Percentiles rank a stretch among this genome's conserved stretches.
These are phyloP conservation scores for Moricandia moricandioides DNA, from an alignment of 345 rosid species.

Conservation along the genomic window DNA sequence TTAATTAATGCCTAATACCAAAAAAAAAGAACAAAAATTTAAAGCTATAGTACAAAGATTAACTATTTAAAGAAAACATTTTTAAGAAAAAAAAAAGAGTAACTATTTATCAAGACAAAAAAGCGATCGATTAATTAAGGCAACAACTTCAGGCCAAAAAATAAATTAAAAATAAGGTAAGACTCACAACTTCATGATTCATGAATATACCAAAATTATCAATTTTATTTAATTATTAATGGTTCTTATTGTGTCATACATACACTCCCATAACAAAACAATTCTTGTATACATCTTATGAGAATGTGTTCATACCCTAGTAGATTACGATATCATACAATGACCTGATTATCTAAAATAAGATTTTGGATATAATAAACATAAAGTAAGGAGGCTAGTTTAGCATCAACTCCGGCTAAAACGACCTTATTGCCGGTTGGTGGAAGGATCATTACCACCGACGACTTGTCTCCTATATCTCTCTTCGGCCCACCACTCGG, in stretches of 20 bases:
- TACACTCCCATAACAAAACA: neutral
- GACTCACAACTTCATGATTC: neutral
- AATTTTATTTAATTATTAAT: neutral
- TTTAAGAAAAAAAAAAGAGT: too few species aligned
- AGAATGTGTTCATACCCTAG: neutral
- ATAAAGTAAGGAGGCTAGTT: neutral
- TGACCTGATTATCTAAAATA: neutral
- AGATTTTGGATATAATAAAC: neutral
- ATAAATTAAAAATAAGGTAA: neutral
- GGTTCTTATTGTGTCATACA: neutral
- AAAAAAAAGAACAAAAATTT: neutral
- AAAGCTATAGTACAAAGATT: neutral
- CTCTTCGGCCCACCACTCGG: constrained; percentile 31
- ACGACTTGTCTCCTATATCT: constrained; percentile 35
- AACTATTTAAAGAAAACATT: neutral
- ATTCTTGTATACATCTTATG: neutral
- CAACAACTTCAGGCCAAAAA: neutral
- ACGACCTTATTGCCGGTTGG: constrained; percentile 42
- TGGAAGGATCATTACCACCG: constrained; percentile 39
- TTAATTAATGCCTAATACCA: neutral
- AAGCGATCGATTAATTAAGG: neutral
- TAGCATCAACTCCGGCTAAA: neutral
- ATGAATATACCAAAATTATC: neutral
- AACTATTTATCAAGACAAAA: neutral
- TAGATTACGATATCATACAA: neutral